These are phyloP conservation scores for Rhizoclosmatium globosum DNA, from an alignment of 192 early-diverging fungal genomes.

Conservation along the genomic window DNA sequence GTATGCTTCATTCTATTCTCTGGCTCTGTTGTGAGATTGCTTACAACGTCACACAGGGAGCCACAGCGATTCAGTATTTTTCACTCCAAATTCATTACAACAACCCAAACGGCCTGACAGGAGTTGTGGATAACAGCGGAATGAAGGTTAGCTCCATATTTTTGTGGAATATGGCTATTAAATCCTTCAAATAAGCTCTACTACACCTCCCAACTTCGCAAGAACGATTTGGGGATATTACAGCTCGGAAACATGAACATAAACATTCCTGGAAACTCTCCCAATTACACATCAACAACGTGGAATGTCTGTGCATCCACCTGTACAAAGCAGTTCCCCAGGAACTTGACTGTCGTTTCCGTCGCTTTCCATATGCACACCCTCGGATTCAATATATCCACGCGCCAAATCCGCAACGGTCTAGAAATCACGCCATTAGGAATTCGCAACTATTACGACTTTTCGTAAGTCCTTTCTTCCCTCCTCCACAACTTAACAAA, in stretches of 20 bases:
- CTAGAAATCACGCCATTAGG: slow-evolving; percentile 36
- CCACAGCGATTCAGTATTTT: slow-evolving; percentile 13
- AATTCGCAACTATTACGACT: slow-evolving; percentile 39
- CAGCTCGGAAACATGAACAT: slow-evolving; percentile 23
- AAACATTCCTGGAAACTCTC: slow-evolving; percentile 27
- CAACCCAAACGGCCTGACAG: slow-evolving; percentile 9
- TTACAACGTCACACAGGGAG: background rate
- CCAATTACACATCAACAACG: slow-evolving; percentile 3
- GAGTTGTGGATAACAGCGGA: slow-evolving; percentile 31
- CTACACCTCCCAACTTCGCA: slow-evolving; percentile 30
- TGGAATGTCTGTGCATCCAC: slow-evolving; percentile 23
- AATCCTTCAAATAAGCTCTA: slow-evolving; percentile 16
- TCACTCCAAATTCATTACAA: slow-evolving; percentile 45
- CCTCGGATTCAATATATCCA: slow-evolving; percentile 12
- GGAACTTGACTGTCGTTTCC: slow-evolving; percentile 16
- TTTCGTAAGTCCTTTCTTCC: background rate
- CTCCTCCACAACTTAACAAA: background rate
- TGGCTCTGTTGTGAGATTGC: background rate
- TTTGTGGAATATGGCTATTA: background rate
- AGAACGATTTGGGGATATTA: slow-evolving; percentile 32
- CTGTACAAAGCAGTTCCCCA: slow-evolving; percentile 39
- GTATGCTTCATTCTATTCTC: background rate
- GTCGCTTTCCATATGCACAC: slow-evolving; percentile 43
- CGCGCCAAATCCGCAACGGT: slow-evolving; percentile 30
- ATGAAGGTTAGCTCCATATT: slow-evolving; percentile 5